These are phyloP conservation scores for Fusarium concolor DNA, from an alignment of 2,329 filamentous ascomycete species.

Conservation along the genomic window DNA sequence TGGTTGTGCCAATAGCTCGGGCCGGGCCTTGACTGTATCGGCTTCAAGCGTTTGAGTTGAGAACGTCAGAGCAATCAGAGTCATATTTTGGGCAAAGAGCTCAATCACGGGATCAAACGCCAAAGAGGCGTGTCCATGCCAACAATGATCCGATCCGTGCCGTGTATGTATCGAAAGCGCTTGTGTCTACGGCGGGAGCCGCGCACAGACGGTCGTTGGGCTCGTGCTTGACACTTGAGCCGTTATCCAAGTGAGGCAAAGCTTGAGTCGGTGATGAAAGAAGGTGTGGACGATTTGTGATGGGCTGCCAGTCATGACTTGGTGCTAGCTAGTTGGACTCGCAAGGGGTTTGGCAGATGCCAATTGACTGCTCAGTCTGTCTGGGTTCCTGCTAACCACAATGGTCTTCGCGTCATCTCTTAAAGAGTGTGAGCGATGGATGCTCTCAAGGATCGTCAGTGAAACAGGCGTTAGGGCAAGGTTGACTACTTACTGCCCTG, in stretches of 20 bases:
- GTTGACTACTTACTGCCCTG: neutral
- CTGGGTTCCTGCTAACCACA: conserved; percentile 16
- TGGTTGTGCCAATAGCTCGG: conserved; percentile 37
- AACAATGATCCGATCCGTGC: neutral
- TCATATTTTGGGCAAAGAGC: conserved; percentile 16
- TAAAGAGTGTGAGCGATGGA: conserved; percentile 10
- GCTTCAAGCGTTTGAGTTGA: conserved; percentile 24
- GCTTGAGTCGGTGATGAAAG: conserved; percentile 30
- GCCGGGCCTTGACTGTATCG: conserved; percentile 42
- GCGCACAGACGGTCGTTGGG: conserved; percentile 43
- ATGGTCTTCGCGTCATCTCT: conserved; percentile 9
- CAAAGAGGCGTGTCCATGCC: conserved; percentile 23
- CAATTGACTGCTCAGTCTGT: conserved; percentile 9
- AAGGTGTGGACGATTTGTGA: conserved; percentile 28
- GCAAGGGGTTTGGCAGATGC: conserved; percentile 39
- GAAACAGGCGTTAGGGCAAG: neutral
- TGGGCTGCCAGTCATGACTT: conserved; percentile 23
- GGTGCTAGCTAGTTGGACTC: conserved; percentile 19
- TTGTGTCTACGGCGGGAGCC: conserved; percentile 20
- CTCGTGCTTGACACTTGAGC: conserved; percentile 38
- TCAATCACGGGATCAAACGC: conserved; percentile 31
- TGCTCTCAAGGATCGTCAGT: conserved; percentile 1
- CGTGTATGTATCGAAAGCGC: conserved; percentile 29
- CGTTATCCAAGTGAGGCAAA: conserved; percentile 41
- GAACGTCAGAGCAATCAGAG: conserved; percentile 8